phyloP scores from a whole-genome alignment of 768 basidiomycete genomes.

The Russula emetica region DNA sequence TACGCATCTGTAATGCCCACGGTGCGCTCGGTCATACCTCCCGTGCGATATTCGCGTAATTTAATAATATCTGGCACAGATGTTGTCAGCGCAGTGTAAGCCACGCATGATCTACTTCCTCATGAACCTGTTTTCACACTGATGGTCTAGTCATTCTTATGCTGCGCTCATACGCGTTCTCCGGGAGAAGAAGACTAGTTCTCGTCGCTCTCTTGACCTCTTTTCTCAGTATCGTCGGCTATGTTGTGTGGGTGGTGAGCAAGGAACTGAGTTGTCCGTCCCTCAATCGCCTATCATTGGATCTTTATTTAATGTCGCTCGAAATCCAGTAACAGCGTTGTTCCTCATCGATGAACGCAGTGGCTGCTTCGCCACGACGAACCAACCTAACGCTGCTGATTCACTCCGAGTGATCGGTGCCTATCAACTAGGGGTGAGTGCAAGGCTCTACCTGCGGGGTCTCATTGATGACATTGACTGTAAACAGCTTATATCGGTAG shows the following conservation, averaged over 20 bases:
- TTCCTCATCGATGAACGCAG: conserved; percentile 1
- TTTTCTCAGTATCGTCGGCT: conserved; percentile 7
- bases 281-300: background rate
- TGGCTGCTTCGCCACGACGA: conserved; percentile 19
- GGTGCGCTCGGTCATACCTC: conserved; percentile 8
- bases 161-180: conserved; percentile 25
- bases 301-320: background rate
- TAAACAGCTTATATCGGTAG: conserved; percentile 16
- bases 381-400: background rate
- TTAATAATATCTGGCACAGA: conserved; percentile 6
- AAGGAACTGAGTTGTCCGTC: conserved; percentile 11
- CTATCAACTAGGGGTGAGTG: conserved; percentile 23
- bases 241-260: conserved; percentile 15
- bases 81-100: conserved; percentile 21
- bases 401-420: background rate
- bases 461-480: background rate
- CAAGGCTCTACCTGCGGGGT: background rate
- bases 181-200: conserved; percentile 6
- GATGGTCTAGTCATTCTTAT: conserved; percentile 19
- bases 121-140: background rate
- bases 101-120: background rate
- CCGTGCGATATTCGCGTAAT: background rate
- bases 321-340: conserved; percentile 12
- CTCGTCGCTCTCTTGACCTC: conserved; percentile 8
- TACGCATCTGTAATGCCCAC: conserved; percentile 16